These are phyloP conservation scores for Lodderomyces orthopsilosis DNA, from an alignment of 1,139 yeast genomes.

Conservation along the genomic window DNA sequence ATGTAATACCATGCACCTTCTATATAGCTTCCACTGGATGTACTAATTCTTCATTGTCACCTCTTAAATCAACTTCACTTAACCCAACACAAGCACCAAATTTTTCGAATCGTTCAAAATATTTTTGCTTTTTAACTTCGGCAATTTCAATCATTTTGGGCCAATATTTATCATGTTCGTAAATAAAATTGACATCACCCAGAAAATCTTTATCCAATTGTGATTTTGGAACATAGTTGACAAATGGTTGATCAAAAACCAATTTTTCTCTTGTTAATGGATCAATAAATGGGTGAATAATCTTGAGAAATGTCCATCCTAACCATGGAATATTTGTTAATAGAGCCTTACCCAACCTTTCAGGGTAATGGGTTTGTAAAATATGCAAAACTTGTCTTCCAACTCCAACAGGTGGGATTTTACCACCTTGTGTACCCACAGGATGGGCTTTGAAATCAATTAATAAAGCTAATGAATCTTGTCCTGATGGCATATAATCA, in stretches of 20 bases:
- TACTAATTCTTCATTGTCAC: slow-evolving; percentile 41
- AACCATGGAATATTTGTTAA: slow-evolving; percentile 49
- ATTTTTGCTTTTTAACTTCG: slow-evolving; percentile 33
- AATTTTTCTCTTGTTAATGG: slow-evolving; percentile 50
- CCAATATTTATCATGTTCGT: slow-evolving; percentile 45
- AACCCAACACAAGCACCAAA: slow-evolving; percentile 43
- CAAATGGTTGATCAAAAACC: slow-evolving; percentile 48
- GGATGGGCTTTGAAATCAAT: slow-evolving; percentile 49
- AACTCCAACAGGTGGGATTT: slow-evolving; percentile 79
- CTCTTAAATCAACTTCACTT: slow-evolving; percentile 74
- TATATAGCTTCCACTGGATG: slow-evolving; percentile 32
- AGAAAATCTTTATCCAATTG: slow-evolving; percentile 49
- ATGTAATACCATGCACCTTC: not conserved
- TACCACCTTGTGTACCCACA: slow-evolving; percentile 52
- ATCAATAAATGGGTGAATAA: slow-evolving; percentile 49
- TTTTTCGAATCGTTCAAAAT: slow-evolving; percentile 36
- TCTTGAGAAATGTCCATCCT: slow-evolving; percentile 46
- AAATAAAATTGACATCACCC: slow-evolving; percentile 42
- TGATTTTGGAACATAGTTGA: slow-evolving; percentile 42
- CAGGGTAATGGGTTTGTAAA: slow-evolving; percentile 56
- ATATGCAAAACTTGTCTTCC: slow-evolving; percentile 74
- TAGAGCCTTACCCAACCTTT: slow-evolving; percentile 46
- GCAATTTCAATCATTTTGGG: slow-evolving; percentile 40
- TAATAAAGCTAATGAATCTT: slow-evolving; percentile 45
- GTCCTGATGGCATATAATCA: slow-evolving; percentile 50